A percentile compares a stretch with the other conserved stretches of the same genome.
phyloP scores from a whole-genome alignment of 2,329 filamentous ascomycete genomes.

The Penicillium concentricum region DNA sequence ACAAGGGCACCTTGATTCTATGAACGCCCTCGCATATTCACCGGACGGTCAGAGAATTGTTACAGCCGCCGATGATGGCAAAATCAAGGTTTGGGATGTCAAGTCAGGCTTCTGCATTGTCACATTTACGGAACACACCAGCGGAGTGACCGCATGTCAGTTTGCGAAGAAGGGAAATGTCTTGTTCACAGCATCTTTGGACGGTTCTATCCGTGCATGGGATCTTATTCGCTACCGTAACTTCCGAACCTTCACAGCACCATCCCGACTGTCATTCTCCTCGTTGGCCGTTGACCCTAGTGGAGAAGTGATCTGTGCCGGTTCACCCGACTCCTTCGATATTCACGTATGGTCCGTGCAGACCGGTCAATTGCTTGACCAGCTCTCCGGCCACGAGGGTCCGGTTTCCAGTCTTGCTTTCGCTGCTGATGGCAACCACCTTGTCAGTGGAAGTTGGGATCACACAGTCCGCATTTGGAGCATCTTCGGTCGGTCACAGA shows the following conservation, averaged over 20 bases:
- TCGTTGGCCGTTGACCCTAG: slow-evolving; percentile 95
- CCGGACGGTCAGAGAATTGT: slow-evolving; percentile 91
- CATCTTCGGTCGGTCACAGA: slow-evolving; percentile 90
- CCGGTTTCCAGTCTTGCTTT: slow-evolving; percentile 88
- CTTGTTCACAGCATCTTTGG: slow-evolving; percentile 89
- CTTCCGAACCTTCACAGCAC: slow-evolving; percentile 95
- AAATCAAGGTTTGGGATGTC: slow-evolving; percentile 98
- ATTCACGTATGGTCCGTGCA: slow-evolving; percentile 99
- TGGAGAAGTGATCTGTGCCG: slow-evolving; percentile 92
- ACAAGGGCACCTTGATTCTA: slow-evolving; percentile 93
- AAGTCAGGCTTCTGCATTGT: slow-evolving; percentile 97
- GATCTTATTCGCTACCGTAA: slow-evolving; percentile 94
- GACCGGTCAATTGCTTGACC: slow-evolving; percentile 90
- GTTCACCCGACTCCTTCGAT: slow-evolving; percentile 93
- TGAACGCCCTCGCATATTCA: slow-evolving; percentile 90
- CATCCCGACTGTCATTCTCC: slow-evolving; percentile 85
- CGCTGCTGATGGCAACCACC: slow-evolving; percentile 75
- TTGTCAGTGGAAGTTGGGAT: slow-evolving; percentile 96
- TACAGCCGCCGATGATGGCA: slow-evolving; percentile 92
- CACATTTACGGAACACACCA: slow-evolving; percentile 95
- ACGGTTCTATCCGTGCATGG: slow-evolving; percentile 93
- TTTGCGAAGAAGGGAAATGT: slow-evolving; percentile 96
- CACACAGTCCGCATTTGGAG: slow-evolving; percentile 94
- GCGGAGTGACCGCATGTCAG: slow-evolving; percentile 86
- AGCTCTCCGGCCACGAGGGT: slow-evolving; percentile 87